phyloP scores from a whole-genome alignment of 2,329 filamentous ascomycete species.

The Trematosphaeria pertusa region DNA sequence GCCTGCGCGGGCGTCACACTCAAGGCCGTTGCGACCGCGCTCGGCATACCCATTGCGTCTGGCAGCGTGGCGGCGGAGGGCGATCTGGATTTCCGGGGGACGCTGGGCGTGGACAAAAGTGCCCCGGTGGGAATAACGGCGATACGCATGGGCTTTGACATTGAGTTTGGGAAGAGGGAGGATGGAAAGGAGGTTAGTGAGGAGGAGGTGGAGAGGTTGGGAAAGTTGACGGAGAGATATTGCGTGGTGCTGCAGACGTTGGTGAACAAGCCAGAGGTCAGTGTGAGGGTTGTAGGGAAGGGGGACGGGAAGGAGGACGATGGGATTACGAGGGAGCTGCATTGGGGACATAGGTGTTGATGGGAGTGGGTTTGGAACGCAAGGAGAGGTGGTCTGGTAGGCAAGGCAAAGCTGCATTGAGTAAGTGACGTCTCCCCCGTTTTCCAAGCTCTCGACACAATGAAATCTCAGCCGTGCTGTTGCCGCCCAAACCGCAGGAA shows the following conservation, averaged over 20 bases:
- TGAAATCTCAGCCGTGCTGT: too few species aligned
- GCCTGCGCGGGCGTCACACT: constrained; percentile 60
- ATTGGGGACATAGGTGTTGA: constrained; percentile 6
- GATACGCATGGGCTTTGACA: constrained; percentile 54
- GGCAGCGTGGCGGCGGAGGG: constrained; percentile 55
- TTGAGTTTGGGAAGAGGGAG: constrained; percentile 47
- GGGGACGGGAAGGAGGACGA: constrained; percentile 28
- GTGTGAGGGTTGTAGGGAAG: constrained; percentile 29
- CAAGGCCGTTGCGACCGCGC: constrained; percentile 58
- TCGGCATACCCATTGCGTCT: constrained; percentile 52
- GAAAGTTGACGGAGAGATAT: constrained; percentile 58
- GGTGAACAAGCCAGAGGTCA: constrained; percentile 39
- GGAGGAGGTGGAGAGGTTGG: constrained; percentile 53
- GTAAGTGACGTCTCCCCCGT: too few species aligned
- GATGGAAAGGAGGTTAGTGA: constrained; percentile 48
- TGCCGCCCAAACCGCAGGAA: too few species aligned
- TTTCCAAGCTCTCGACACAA: too few species aligned
- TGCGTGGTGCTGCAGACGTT: constrained; percentile 52
- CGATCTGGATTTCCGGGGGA: constrained; percentile 58
- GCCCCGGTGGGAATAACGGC: constrained; percentile 57
- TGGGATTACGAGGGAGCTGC: constrained; percentile 25
- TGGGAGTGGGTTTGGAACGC: too few species aligned
- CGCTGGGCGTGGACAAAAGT: constrained; percentile 55
- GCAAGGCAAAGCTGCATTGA: too few species aligned
- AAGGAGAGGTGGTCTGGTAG: too few species aligned